Conservation (phyloP, 1,284 basidiomycete genomes). For the Microbotryum intermedium region DNA sequence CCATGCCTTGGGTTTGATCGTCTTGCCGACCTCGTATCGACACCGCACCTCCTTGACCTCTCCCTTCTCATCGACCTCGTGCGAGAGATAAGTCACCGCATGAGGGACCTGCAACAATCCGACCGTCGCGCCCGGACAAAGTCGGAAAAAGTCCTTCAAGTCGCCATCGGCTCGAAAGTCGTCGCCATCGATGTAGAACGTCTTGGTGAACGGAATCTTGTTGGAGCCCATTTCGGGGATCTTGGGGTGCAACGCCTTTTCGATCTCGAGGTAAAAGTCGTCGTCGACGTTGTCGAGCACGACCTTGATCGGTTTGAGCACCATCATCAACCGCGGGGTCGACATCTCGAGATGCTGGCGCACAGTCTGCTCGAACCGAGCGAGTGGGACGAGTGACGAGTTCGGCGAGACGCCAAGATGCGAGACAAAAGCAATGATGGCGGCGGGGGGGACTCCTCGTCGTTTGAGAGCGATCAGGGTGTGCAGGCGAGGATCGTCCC, state of each 20-base stretch:
- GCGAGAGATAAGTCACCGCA: conserved; percentile 88
- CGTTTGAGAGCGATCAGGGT: conserved; percentile 91
- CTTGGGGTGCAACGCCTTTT: conserved; percentile 93
- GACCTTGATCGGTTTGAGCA: conserved; percentile 81
- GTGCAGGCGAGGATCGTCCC: conserved; percentile 98
- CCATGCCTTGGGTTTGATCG: conserved; percentile 79
- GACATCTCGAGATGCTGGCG: conserved; percentile 82
- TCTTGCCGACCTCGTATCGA: conserved; percentile 55
- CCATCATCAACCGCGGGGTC: conserved; percentile 86
- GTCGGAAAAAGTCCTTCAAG: conserved; percentile 83
- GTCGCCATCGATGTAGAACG: conserved; percentile 85
- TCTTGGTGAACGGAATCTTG: conserved; percentile 76
- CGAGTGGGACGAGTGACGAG: conserved; percentile 72
- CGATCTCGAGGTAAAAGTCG: conserved; percentile 71
- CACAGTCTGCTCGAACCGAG: conserved; percentile 82
- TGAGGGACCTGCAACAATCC: conserved; percentile 92
- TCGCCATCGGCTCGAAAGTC: conserved; percentile 90
- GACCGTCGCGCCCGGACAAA: conserved; percentile 94
- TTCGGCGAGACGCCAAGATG: conserved; percentile 85
- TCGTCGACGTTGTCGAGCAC: conserved; percentile 84
- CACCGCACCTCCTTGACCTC: conserved; percentile 71
- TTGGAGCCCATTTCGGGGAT: conserved; percentile 77
- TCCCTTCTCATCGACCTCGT: conserved; percentile 65
- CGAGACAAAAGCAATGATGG: conserved; percentile 86
- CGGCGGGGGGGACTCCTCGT: conserved; percentile 90